Conservation (phyloP, 169 alveolate species). For the Plasmodium coatneyi region DNA sequence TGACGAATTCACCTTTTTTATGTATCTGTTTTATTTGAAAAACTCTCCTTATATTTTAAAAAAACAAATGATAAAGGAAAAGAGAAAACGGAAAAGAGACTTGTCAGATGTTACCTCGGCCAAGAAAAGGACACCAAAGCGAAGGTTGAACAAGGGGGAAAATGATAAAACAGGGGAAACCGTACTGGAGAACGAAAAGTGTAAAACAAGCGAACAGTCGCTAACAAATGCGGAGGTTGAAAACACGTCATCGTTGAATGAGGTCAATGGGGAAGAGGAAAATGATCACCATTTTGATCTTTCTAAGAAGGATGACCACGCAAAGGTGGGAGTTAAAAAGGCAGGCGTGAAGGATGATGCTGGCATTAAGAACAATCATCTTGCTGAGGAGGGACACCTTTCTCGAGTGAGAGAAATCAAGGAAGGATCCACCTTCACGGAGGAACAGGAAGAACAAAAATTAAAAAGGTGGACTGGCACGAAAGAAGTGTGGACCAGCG, state of each 20-base stretch:
- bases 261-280: background rate
- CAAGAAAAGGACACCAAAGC: conserved; percentile 59
- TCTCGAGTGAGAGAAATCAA: background rate
- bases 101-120: conserved; percentile 41
- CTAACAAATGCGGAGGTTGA: conserved; percentile 5
- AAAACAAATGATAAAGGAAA: conserved; percentile 67
- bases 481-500: conserved; percentile 44
- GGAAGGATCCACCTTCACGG: background rate
- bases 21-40: conserved; percentile 70
- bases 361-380: background rate
- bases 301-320: background rate
- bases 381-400: background rate
- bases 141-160: conserved; percentile 40
- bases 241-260: background rate
- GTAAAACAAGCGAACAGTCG: background rate
- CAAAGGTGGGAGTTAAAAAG: background rate
- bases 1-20: conserved; percentile 61
- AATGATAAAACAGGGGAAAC: conserved; percentile 16
- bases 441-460: conserved; percentile 7
- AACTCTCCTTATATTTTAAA: conserved; percentile 54
- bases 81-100: conserved; percentile 58
- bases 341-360: background rate
- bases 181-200: conserved; percentile 17
- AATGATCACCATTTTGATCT: background rate
- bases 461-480: conserved; percentile 26